These are phyloP conservation scores for Solanum arcanum DNA, from an alignment of 257 asterid species.

Conservation along the genomic window DNA sequence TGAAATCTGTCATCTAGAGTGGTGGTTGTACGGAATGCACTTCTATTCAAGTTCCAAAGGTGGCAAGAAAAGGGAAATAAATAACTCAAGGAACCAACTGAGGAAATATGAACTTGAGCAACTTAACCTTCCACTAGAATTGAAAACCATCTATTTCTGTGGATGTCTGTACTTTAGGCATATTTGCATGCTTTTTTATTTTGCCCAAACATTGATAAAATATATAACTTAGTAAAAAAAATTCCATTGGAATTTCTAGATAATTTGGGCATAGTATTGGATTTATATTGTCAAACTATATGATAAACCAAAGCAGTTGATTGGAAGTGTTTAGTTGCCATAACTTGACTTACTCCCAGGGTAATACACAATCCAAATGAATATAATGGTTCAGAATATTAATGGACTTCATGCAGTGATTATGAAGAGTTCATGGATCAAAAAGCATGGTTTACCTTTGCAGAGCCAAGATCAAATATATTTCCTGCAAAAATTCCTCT, in stretches of 20 bases:
- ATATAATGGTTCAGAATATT: background rate
- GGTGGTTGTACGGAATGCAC: background rate
- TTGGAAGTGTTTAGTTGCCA: background rate
- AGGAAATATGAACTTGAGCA: background rate
- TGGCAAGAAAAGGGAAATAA: background rate
- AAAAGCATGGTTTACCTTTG: conserved; percentile 42
- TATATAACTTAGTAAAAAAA: background rate
- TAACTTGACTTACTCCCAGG: background rate
- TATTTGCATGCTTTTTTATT: background rate
- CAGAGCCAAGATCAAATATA: conserved; percentile 97
- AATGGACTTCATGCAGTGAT: background rate
- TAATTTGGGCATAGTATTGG: background rate
- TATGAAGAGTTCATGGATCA: background rate
- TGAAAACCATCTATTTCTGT: background rate
- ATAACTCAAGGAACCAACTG: background rate
- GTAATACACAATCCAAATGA: background rate
- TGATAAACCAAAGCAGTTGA: background rate
- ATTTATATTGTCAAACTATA: background rate
- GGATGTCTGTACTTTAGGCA: background rate
- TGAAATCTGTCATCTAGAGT: background rate
- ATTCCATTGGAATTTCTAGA: background rate
- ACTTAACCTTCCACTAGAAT: background rate
- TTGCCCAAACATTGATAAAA: background rate
- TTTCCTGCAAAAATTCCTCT: conserved; percentile 99
- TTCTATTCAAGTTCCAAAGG: background rate